Evolutionary conservation across 306 rosid species (phyloP).

Genomic region (Cicer chorassanicum): DNA sequence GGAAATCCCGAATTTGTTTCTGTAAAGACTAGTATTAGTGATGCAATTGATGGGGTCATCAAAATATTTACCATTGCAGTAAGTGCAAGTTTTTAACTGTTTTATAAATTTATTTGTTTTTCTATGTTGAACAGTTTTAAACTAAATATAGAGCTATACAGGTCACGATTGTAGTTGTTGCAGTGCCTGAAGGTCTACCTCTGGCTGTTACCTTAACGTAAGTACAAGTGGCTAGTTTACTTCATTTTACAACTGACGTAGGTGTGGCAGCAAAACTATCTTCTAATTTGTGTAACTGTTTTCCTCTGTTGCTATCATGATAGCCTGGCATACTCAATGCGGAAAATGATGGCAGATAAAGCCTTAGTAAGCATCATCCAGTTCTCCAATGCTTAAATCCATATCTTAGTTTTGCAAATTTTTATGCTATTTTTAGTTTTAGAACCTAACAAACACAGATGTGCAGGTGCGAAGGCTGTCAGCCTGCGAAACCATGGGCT

Average conservation of each 20-base stretch:
- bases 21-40: conserved; percentile 65
- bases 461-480: conserved; percentile 92
- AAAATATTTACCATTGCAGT: conserved; percentile 94
- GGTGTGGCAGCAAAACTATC: conserved; percentile 31
- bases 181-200: conserved; percentile 99
- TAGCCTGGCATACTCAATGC: conserved; percentile 97
- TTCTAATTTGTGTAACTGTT: conserved; percentile 43
- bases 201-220: conserved; percentile 98
- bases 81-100: conserved; percentile 54
- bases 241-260: conserved; percentile 19
- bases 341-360: conserved; percentile 99
- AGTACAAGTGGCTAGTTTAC: conserved; percentile 45
- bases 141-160: conserved; percentile 58
- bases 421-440: conserved; percentile 30
- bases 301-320: conserved; percentile 29
- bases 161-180: conserved; percentile 99
- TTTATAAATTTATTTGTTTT: not conserved
- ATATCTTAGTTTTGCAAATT: conserved; percentile 39
- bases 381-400: conserved; percentile 4
- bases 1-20: conserved; percentile 58
- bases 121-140: conserved; percentile 26
- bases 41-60: conserved; percentile 65
- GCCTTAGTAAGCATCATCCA: conserved; percentile 70
- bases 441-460: conserved; percentile 43
- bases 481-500: conserved; percentile 99